Evolutionary conservation across 371 early-diverging fungal species (phyloP).

Genomic region (Vairimorpha ceranae): DNA sequence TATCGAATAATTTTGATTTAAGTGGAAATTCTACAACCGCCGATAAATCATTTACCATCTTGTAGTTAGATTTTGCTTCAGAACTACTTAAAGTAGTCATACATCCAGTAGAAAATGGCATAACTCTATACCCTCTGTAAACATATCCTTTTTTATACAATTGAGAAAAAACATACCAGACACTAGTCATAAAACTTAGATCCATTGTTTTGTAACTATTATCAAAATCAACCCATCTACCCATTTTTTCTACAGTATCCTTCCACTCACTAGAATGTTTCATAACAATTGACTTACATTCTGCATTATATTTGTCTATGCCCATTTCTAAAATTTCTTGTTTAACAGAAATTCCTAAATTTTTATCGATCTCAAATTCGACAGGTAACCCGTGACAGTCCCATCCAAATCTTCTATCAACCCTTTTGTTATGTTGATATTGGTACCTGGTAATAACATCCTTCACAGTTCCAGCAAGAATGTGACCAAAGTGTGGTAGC

Average conservation of each 20-base stretch:
- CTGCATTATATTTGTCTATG: slow-evolving; percentile 92
- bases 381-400: slow-evolving; percentile 99
- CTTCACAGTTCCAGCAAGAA: slow-evolving; percentile 98
- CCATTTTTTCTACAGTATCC: slow-evolving; percentile 84
- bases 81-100: slow-evolving; percentile 94
- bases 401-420: slow-evolving; percentile 98
- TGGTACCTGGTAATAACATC: slow-evolving; percentile 97
- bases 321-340: slow-evolving; percentile 90
- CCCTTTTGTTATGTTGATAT: slow-evolving; percentile 85
- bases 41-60: slow-evolving; percentile 92
- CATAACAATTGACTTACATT: slow-evolving; percentile 96
- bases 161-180: slow-evolving; percentile 98
- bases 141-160: slow-evolving; percentile 87
- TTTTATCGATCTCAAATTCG: slow-evolving; percentile 98
- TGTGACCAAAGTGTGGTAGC: slow-evolving; percentile 98
- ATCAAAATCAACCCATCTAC: slow-evolving; percentile 98
- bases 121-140: slow-evolving; percentile 89
- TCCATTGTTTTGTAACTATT: slow-evolving; percentile 97
- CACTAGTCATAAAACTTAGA: slow-evolving; percentile 86
- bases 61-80: slow-evolving; percentile 96
- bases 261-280: slow-evolving; percentile 92
- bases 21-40: slow-evolving; percentile 84
- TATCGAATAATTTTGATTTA: slow-evolving; percentile 66
- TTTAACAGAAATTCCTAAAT: slow-evolving; percentile 70
- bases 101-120: slow-evolving; percentile 97